Percentiles rank a stretch among this genome's conserved stretches.
Conservation (phyloP, 352 stramenopile species). For the Pythium coloratum region DNA sequence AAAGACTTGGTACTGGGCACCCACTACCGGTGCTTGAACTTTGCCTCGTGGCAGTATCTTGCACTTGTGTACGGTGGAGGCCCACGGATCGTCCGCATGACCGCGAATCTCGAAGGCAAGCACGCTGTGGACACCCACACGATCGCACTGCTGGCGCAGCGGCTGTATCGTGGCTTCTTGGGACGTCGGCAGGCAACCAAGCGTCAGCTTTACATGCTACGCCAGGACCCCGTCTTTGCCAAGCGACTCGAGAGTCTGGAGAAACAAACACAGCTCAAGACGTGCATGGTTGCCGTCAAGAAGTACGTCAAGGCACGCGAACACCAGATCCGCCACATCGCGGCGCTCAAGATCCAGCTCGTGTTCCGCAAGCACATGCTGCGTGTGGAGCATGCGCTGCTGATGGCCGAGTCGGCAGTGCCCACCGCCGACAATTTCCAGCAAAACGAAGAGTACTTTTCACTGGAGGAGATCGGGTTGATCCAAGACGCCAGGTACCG, state of each 20-base stretch:
- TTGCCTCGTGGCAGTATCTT: conserved; percentile 53
- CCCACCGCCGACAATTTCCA: conserved; percentile 46
- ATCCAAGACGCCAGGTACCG: conserved; percentile 41
- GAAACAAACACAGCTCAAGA: conserved; percentile 27
- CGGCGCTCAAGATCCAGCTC: conserved; percentile 59
- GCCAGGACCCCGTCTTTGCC: conserved; percentile 36
- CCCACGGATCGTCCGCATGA: conserved; percentile 43
- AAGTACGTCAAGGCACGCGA: conserved; percentile 59
- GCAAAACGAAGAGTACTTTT: conserved; percentile 58
- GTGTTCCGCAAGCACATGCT: conserved; percentile 45
- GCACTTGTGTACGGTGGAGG: conserved; percentile 49
- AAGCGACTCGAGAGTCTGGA: conserved; percentile 24
- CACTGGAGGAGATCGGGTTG: conserved; percentile 59
- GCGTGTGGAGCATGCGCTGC: conserved; percentile 45
- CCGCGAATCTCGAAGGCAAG: conserved; percentile 43
- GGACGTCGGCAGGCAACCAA: conserved; percentile 27
- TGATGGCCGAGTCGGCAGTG: conserved; percentile 58
- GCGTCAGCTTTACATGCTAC: conserved; percentile 23
- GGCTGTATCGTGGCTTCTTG: conserved; percentile 56
- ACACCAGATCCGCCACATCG: conserved; percentile 55
- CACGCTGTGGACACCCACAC: conserved; percentile 39
- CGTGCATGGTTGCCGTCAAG: conserved; percentile 43
- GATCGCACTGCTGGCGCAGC: conserved; percentile 40
- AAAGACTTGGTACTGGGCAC: conserved; percentile 24
- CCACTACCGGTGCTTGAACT: conserved; percentile 67